Evolutionary conservation across 208 protist genomes (phyloP), one percentile per base, ranked within the genome.

Genomic region (Leishmania lainsoni): DNA sequence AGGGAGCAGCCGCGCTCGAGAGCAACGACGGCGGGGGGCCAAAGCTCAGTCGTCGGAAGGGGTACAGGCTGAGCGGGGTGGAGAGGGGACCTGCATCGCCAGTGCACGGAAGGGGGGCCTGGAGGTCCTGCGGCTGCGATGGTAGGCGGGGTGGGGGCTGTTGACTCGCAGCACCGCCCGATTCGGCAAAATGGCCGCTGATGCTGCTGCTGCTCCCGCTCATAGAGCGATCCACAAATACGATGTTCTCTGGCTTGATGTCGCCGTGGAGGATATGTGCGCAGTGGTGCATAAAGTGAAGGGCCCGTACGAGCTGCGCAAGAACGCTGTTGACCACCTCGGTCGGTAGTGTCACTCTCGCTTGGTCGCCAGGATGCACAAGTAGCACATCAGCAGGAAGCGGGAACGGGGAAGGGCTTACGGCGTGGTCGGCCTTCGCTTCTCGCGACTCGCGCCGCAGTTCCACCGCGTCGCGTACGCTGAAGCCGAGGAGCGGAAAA

Each of bases 231-330:
- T 85, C 82, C 49, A 81, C 82, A 70, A 85, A 85, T 22, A 97
- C 84, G 48, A 98, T 85, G 87, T 98, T 98, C 65, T 98, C 95
- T 3, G 89, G 94, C 86, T 99, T 99, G 39, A 99, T 75, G 81
- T 99, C 98, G 35, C 97, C 98, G 86, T 99, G 98, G 35, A 99
- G 93, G 42, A 99, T 86, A 48, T 85, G 77, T 0, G 80, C 85
- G 61, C 86, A 80, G 54, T 90, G 71, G 29, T 87, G 76, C 72
- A 98, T 72, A 68, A 94, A 94, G 61, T 81, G 79, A 39, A 99
- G 85, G 16, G 93, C 87, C 20, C 66, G 78, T 14, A 98, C 81
- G 52, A 99, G 83, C 87, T 99, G 97, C 51, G 88, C 84, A 1
- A 88, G 87, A 78, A 99, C 68, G 51, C 83, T 87, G 2, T 68